These are phyloP conservation scores for Serendipita vermifera DNA, from an alignment of 768 basidiomycete species.

Conservation along the genomic window DNA sequence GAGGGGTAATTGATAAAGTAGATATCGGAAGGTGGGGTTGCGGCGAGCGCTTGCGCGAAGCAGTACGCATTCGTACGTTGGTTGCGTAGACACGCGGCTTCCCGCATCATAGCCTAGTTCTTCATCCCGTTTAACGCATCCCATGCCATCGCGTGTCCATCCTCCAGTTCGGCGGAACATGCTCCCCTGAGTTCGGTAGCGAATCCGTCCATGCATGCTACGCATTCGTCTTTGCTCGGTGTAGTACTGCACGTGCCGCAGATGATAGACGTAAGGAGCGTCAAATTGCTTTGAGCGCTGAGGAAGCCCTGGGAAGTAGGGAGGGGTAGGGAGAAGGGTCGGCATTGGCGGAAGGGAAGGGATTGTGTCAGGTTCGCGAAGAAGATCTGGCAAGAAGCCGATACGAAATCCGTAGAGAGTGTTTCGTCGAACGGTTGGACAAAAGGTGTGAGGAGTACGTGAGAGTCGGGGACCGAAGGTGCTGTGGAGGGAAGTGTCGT, in stretches of 20 bases:
- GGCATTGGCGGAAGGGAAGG: constrained; percentile 52
- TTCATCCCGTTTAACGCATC: constrained; percentile 50
- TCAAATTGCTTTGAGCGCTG: constrained; percentile 42
- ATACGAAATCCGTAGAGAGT: constrained; percentile 50
- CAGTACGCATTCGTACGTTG: constrained; percentile 54
- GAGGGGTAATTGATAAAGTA: constrained; percentile 60
- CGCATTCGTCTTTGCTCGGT: constrained; percentile 36
- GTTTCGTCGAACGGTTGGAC: constrained; percentile 60
- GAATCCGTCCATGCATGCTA: constrained; percentile 56
- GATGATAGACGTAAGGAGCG: constrained; percentile 49
- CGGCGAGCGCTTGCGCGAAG: constrained; percentile 50
- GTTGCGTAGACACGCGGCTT: constrained; percentile 46
- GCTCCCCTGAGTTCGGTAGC: constrained; percentile 32
- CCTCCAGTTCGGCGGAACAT: constrained; percentile 45
- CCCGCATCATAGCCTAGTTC: constrained; percentile 49
- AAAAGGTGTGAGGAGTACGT: constrained; percentile 58
- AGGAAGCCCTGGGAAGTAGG: constrained; percentile 42
- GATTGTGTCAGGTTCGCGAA: constrained; percentile 62
- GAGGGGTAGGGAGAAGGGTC: constrained; percentile 58
- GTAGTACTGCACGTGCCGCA: constrained; percentile 73
- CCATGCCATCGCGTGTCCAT: constrained; percentile 38
- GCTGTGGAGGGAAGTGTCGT: constrained; percentile 11
- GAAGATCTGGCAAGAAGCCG: constrained; percentile 50
- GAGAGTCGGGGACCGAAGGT: constrained; percentile 39
- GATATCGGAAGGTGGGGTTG: constrained; percentile 47